A percentile compares a stretch with the other conserved stretches of the same genome.
These are phyloP conservation scores for Candolleomyces eurysporus DNA, from an alignment of 768 basidiomycete species.

Conservation along the genomic window DNA sequence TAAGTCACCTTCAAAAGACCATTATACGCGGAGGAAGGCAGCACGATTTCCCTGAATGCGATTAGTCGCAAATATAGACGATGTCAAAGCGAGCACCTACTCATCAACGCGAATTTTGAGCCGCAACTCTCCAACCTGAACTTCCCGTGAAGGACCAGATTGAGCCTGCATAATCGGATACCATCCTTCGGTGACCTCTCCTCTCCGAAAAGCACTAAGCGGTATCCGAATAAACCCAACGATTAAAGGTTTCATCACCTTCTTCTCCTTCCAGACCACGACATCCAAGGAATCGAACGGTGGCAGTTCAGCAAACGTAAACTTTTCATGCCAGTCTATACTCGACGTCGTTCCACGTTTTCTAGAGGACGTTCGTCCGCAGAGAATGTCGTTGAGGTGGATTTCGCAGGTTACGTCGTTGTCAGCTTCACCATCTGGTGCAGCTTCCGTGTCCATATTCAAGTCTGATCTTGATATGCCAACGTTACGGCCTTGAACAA, in stretches of 20 bases:
- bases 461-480: conserved; percentile 45
- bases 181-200: conserved; percentile 80
- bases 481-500: conserved; percentile 74
- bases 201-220: conserved; percentile 68
- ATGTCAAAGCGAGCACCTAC: conserved; percentile 35
- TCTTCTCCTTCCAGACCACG: conserved; percentile 69
- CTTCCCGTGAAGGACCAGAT: conserved; percentile 39
- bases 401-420: conserved; percentile 78
- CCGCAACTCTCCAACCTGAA: conserved; percentile 73
- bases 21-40: conserved; percentile 65
- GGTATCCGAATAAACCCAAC: conserved; percentile 66
- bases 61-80: not conserved
- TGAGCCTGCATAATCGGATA: conserved; percentile 66
- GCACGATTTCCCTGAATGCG: conserved; percentile 65
- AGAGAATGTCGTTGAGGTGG: conserved; percentile 61
- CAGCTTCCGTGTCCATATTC: conserved; percentile 24
- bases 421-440: conserved; percentile 55
- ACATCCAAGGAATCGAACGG: conserved; percentile 73
- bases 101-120: conserved; percentile 75
- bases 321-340: conserved; percentile 83
- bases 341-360: conserved; percentile 49
- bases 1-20: conserved; percentile 54
- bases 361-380: conserved; percentile 74
- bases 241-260: conserved; percentile 48
- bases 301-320: conserved; percentile 72